Base-by-base conservation (phyloP, 805 yeast species). In the Cyberlindnera lachancei region DNA sequence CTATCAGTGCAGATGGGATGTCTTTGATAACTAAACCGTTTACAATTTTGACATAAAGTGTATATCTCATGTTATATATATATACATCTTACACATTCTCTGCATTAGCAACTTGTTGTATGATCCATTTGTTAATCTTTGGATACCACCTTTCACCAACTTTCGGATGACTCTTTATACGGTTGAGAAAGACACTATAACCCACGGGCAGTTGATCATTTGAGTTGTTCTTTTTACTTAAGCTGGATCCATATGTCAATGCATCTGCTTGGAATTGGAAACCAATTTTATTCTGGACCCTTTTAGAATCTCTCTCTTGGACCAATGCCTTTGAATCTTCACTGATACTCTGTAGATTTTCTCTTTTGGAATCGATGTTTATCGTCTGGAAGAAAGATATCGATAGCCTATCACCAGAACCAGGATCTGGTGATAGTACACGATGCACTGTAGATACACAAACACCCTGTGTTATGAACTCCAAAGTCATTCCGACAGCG, bases 401-500 rank as follows among this genome's bases (percentile, higher is more conserved):
- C 8, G 71, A 66, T 9, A 68, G 52, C 34, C 75, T 64, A 21
- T 46, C 47, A 6, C 52, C 48, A 13, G 38, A 34, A 2, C 48
- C 48, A 3, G 50, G 48, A 3, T 35, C 40, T 4, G 53, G 50
- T 6, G 47, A 53, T 38, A 53, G 23, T 2, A 68, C 74, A 29
- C 69, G 48, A 44, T 68, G 75, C 16, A 68, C 68, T 4, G 73
- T 66, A 7, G 74, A 69, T 31, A 64, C 62, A 46, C 73, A 67
- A 3, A 64, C 65, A 3, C 72, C 73, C 33, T 57, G 59, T 3
- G 73, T 63, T 7, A 69, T 51, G 13, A 67, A 67, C 43, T 68
- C 73, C 22, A 69, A 42, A 1, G 73, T 67, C 44, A 66, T 68
- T 6, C 74, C 75, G 11, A 58, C 72, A 34, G 67, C 67, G 14